Conservation (phyloP, 306 rosid genomes). For the Biancaea sappan region DNA sequence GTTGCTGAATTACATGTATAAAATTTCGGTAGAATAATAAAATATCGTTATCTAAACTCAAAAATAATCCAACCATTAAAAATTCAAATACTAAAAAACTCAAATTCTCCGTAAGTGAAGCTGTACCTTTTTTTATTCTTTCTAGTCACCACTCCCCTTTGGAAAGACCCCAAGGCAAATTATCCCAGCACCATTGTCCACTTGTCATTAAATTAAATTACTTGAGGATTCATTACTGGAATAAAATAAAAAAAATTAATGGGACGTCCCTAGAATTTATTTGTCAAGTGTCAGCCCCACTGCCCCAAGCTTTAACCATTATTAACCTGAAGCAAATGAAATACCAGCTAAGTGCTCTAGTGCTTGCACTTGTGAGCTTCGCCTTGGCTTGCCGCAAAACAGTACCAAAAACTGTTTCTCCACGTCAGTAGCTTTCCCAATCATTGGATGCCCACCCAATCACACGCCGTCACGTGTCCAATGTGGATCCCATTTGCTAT, state of each 20-base stretch:
- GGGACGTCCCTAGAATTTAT: conserved; percentile 16
- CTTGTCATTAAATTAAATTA: conserved; percentile 2
- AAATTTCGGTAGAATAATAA: too few relatives aligned
- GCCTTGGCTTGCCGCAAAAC: conserved; percentile 8
- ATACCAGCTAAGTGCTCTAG: conserved; percentile 6
- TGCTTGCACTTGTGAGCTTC: background rate
- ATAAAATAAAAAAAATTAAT: background rate
- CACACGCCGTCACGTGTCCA: background rate
- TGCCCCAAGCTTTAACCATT: too few relatives aligned
- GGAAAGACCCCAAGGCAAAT: background rate
- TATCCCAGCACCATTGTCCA: background rate
- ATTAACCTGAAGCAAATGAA: conserved; percentile 36
- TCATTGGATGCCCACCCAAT: conserved; percentile 21
- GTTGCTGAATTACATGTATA: too few relatives aligned
- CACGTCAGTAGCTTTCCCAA: conserved; percentile 14
- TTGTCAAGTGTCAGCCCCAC: conserved; percentile 12
- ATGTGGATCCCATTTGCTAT: conserved; percentile 25
- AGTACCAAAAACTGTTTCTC: background rate
- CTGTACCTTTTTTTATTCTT: too few relatives aligned
- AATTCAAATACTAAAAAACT: too few relatives aligned
- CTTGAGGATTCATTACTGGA: background rate
- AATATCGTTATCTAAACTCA: background rate
- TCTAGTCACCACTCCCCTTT: too few relatives aligned
- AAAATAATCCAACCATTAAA: background rate
- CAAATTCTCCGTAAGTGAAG: too few relatives aligned